Conservation (phyloP, 306 rosid genomes). For the Bauhinia variegata region DNA sequence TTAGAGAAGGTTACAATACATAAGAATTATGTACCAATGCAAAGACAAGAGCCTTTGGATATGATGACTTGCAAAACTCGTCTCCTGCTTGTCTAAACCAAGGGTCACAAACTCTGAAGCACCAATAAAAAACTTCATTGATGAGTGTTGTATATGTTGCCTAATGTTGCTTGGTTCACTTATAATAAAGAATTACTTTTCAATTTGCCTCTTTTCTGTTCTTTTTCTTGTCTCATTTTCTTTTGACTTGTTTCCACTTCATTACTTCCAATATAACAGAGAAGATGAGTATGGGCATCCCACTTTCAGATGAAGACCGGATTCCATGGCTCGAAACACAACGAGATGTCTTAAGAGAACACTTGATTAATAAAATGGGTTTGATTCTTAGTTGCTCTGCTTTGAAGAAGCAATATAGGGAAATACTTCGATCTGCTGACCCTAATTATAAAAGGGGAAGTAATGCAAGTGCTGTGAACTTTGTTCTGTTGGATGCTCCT, state of each 20-base stretch:
- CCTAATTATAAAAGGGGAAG: conserved; percentile 52
- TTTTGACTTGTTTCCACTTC: not conserved
- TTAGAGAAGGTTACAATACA: too few relatives aligned
- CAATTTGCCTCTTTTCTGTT: not conserved
- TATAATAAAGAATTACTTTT: not conserved
- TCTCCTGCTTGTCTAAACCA: too few relatives aligned
- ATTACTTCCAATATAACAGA: conserved; percentile 44
- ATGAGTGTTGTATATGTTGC: too few relatives aligned
- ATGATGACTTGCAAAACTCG: too few relatives aligned
- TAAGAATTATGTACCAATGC: too few relatives aligned
- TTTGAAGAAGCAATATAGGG: conserved; percentile 67
- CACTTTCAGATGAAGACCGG: conserved; percentile 77
- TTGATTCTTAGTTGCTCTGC: conserved; percentile 83
- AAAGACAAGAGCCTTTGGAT: too few relatives aligned
- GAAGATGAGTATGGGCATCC: conserved; percentile 75
- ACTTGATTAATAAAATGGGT: conserved; percentile 34
- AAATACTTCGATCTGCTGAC: conserved; percentile 72
- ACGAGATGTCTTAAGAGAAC: conserved; percentile 42
- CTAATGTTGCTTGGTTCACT: not conserved
- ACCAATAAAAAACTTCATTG: too few relatives aligned
- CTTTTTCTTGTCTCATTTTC: not conserved
- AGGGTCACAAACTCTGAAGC: too few relatives aligned
- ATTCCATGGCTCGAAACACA: conserved; percentile 84
- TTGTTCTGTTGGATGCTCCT: conserved; percentile 70
- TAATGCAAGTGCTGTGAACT: conserved; percentile 51